Evolutionary conservation across 306 rosid species (phyloP).

Genomic region (Dicorynia guianensis): DNA sequence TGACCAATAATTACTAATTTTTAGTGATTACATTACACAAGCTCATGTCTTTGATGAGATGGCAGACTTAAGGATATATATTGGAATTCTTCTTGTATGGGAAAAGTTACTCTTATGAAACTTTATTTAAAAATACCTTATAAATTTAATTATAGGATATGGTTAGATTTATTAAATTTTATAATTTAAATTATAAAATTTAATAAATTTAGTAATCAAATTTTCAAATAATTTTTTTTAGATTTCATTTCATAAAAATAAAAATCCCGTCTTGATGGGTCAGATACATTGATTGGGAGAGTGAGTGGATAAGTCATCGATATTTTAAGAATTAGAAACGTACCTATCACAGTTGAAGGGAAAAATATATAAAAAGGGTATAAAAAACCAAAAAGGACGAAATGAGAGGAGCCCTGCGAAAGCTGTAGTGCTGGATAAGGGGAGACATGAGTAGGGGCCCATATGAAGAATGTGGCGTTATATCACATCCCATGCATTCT

Average conservation of each 20-base stretch:
- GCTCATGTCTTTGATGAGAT: background rate
- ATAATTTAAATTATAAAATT: too few relatives aligned
- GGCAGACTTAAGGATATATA: background rate
- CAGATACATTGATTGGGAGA: background rate
- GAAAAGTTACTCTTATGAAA: too few relatives aligned
- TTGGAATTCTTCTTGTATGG: too few relatives aligned
- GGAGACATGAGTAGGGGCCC: slow-evolving; percentile 63
- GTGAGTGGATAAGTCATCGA: background rate
- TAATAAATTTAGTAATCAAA: too few relatives aligned
- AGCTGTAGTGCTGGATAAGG: slow-evolving; percentile 59
- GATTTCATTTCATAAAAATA: too few relatives aligned
- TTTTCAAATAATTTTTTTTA: too few relatives aligned
- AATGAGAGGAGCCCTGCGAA: slow-evolving; percentile 41
- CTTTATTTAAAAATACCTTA: too few relatives aligned
- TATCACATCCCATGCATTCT: slow-evolving; percentile 49
- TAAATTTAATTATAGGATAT: too few relatives aligned
- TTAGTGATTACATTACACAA: background rate
- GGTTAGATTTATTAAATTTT: too few relatives aligned
- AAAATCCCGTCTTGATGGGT: too few relatives aligned
- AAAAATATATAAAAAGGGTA: background rate
- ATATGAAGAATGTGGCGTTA: slow-evolving; percentile 49
- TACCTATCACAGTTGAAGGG: background rate
- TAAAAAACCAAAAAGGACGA: background rate
- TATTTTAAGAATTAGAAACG: background rate
- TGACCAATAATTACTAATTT: too few relatives aligned